Evolutionary conservation across 192 early-diverging fungal species (phyloP).

Genomic region (Gamsiella multidivaricata): DNA sequence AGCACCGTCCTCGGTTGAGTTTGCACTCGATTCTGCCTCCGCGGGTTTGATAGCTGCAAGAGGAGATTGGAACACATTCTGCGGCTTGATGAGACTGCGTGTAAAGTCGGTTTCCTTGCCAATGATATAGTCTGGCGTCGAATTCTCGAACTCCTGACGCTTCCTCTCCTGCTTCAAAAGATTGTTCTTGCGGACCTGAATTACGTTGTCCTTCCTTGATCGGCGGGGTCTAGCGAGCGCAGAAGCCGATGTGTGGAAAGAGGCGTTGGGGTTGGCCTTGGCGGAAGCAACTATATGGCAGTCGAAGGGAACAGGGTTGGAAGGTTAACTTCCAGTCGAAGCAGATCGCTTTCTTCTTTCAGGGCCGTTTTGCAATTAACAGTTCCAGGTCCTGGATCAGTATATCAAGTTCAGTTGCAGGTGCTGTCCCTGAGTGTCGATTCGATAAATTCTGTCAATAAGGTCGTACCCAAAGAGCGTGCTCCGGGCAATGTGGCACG

Average conservation of each 20-base stretch:
- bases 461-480: slow-evolving; percentile 44
- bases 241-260: slow-evolving; percentile 46
- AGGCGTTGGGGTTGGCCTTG: slow-evolving; percentile 23
- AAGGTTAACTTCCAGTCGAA: too few relatives aligned
- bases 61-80: slow-evolving; percentile 40
- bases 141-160: slow-evolving; percentile 36
- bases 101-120: slow-evolving; percentile 57
- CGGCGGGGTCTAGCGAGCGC: slow-evolving; percentile 38
- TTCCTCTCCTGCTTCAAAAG: slow-evolving; percentile 45
- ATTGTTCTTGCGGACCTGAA: slow-evolving; percentile 53
- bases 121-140: slow-evolving; percentile 46
- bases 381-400: neutral
- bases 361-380: neutral
- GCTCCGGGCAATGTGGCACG: slow-evolving; percentile 43
- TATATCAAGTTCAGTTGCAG: neutral
- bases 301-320: neutral
- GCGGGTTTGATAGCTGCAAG: slow-evolving; percentile 42
- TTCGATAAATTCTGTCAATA: neutral
- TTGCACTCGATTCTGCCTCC: neutral
- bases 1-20: neutral
- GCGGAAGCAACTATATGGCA: slow-evolving; percentile 32
- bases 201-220: slow-evolving; percentile 50
- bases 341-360: neutral
- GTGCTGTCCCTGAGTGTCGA: neutral
- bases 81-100: slow-evolving; percentile 43